Base-by-base conservation (phyloP, 495 filamentous ascomycete genomes). In the Friedmanniomyces simplex region DNA sequence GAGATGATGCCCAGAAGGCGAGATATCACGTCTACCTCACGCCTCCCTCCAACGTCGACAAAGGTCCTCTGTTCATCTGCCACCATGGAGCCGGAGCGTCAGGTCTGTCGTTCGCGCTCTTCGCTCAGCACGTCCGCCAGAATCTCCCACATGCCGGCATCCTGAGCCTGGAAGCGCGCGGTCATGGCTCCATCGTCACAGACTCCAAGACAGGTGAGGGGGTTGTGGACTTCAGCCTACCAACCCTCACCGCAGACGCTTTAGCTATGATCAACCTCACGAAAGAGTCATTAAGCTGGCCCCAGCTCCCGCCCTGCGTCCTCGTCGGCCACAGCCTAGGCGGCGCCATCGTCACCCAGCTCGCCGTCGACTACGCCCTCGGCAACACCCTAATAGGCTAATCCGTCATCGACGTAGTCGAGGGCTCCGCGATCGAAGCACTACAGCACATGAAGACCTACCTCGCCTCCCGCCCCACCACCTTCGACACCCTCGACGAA, bases 311-410 rank as follows among this genome's bases (percentile, higher is more conserved):
- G 2, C 81, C 85, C 43, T 69, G 93, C 13, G 71, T 96, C 20
- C 77, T 97, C 0, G 82, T 99, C 3, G 93, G 93, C n/a, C 93
- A 99, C 72, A 93, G 87, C 46, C 77, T 99, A 0, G 93, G 93
- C 30, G 93, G 94, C n/a, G 90, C 93, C 24, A 88, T 99, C 1
- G 86, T 96, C 20, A 91, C 88, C 2, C 82, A 96, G 60, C 77
- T 91, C 24, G 89, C 90, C 1, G 82, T 77, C 63, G 73, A 72
- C 13, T 82, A 81, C 7, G 71, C 73, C 52, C 70, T 95, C 21
- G 87, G 88, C 1, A 69, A 68, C 26, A 75, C 82, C 25, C 65
- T 96, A 5, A 71, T 97, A 14, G 94, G 89, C 14, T 95, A 91
- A 74, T 88, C 83, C 8, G 91, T 99, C 12, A 72, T 99, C 12